These are phyloP conservation scores for Paramecium biaurelia DNA, from an alignment of 73 alveolate species.

Conservation along the genomic window DNA sequence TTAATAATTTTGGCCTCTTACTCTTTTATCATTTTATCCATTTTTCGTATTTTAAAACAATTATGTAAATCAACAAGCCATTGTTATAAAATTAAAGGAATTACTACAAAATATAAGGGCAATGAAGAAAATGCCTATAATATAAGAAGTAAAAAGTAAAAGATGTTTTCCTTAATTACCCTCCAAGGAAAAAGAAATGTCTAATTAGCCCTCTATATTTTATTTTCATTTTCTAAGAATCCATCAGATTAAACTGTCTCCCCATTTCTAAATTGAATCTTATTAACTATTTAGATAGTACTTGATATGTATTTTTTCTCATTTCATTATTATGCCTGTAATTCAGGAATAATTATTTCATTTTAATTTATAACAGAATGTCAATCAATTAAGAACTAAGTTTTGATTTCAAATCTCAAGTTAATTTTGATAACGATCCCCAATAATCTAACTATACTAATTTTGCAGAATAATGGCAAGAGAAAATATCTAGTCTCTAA, in stretches of 20 bases:
- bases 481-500: background rate
- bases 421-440: background rate
- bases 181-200: background rate
- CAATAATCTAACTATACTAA: background rate
- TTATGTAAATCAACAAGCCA: background rate
- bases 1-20: background rate
- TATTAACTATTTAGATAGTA: background rate
- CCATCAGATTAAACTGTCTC: background rate
- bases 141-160: background rate
- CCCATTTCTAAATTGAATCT: background rate
- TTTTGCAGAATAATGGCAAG: background rate
- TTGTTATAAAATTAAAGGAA: background rate
- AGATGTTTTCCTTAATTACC: background rate
- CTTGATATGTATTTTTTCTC: background rate
- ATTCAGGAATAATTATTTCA: constrained; percentile 15
- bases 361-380: constrained; percentile 30
- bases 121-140: background rate
- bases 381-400: constrained; percentile 27
- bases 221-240: background rate
- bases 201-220: background rate
- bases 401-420: constrained; percentile 16
- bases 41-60: background rate
- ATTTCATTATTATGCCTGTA: background rate
- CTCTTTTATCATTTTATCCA: background rate
- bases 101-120: background rate